Percentiles rank a stretch among this genome's conserved stretches.
Evolutionary conservation across 2,329 filamentous ascomycete genomes (phyloP).

Genomic region (Calonectria hawksworthii): DNA sequence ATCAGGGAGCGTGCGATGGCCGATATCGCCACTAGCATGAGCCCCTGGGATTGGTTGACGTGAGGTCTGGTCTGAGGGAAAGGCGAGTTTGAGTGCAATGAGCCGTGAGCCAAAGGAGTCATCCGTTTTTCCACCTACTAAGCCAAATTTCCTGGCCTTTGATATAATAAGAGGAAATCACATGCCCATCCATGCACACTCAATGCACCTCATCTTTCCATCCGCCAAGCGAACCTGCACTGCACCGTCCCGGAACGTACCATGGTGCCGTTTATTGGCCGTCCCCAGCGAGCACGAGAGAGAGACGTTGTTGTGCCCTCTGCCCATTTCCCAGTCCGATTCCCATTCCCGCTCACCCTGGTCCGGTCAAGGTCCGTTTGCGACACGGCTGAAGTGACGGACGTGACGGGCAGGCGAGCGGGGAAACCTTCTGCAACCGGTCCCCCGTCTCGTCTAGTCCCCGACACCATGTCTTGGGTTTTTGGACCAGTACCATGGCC

Average conservation of each 20-base stretch:
- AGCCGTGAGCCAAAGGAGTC: slow-evolving; percentile 7
- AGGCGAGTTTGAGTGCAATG: slow-evolving; percentile 18
- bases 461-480: not conserved
- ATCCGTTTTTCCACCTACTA: not conserved
- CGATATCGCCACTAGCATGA: slow-evolving; percentile 44
- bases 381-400: slow-evolving; percentile 7
- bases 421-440: slow-evolving; percentile 21
- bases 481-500: not conserved
- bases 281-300: not conserved
- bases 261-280: not conserved
- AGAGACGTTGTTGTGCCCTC: not conserved
- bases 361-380: slow-evolving; percentile 9
- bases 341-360: not conserved
- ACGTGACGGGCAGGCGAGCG: slow-evolving; percentile 1
- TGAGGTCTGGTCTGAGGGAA: slow-evolving; percentile 6
- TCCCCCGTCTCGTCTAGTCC: not conserved
- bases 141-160: not conserved
- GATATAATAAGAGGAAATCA: not conserved
- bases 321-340: not conserved
- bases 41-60: slow-evolving; percentile 36
- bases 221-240: not conserved
- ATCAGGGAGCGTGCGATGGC: slow-evolving; percentile 34
- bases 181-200: not conserved
- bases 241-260: not conserved
- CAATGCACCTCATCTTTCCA: not conserved